These are phyloP conservation scores for Hypoxylon rubiginosum DNA, from an alignment of 2,329 filamentous ascomycete species.

Conservation along the genomic window DNA sequence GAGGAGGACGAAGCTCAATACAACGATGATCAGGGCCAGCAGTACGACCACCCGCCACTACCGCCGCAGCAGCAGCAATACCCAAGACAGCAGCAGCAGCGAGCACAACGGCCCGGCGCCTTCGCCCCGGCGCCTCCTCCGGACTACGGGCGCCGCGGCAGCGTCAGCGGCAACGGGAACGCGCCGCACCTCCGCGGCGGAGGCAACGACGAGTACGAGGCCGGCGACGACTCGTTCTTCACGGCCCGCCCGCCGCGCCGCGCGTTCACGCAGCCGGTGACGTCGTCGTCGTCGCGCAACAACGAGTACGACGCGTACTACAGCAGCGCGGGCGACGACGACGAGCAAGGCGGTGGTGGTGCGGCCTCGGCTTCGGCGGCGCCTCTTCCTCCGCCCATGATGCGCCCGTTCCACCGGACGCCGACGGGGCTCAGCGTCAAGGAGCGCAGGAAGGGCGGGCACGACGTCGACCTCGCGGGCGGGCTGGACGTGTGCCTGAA, in stretches of 20 bases:
- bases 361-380: too few species aligned
- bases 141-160: slow-evolving; percentile 10
- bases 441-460: slow-evolving; percentile 66
- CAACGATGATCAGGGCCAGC: too few species aligned
- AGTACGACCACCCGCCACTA: too few species aligned
- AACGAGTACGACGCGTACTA: slow-evolving; percentile 12
- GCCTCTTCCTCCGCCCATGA: slow-evolving; percentile 24
- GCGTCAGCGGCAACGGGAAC: slow-evolving; percentile 30
- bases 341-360: neutral
- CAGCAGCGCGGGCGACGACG: slow-evolving; percentile 30
- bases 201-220: slow-evolving; percentile 60
- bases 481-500: slow-evolving; percentile 91
- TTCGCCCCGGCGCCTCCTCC: slow-evolving; percentile 49
- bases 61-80: slow-evolving; percentile 29
- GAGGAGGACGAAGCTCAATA: slow-evolving; percentile 53
- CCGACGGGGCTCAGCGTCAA: slow-evolving; percentile 77
- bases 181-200: slow-evolving; percentile 37
- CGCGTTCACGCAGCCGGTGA: slow-evolving; percentile 46
- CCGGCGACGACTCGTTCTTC: slow-evolving; percentile 71
- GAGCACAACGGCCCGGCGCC: slow-evolving; percentile 12
- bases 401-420: slow-evolving; percentile 72
- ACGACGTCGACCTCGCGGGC: slow-evolving; percentile 81
- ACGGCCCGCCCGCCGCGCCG: slow-evolving; percentile 56
- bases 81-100: slow-evolving; percentile 1
- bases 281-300: slow-evolving; percentile 28